Evolutionary conservation across 2,329 filamentous ascomycete species (phyloP).

Genomic region (Colletotrichum caudatum): DNA sequence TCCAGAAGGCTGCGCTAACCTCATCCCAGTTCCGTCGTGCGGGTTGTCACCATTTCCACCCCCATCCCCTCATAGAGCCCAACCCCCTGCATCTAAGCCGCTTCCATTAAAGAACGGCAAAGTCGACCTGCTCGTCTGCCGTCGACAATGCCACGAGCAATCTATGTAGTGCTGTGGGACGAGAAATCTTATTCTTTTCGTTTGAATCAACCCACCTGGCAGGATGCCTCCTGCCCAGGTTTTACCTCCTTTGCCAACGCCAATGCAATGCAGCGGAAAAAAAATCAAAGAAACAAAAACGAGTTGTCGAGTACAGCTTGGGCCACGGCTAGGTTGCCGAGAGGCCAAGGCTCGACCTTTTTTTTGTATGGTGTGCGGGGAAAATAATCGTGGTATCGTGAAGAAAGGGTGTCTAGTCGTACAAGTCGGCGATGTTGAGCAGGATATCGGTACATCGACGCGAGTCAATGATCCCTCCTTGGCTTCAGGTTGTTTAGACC

Average conservation of each 20-base stretch:
- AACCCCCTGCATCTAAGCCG: conserved; percentile 35
- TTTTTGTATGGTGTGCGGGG: conserved; percentile 37
- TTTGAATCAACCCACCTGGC: conserved; percentile 49
- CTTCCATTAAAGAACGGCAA: conserved; percentile 40
- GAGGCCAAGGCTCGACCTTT: conserved; percentile 27
- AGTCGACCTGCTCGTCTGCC: conserved; percentile 41
- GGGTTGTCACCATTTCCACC: too few relatives aligned
- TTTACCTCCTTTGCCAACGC: conserved; percentile 60
- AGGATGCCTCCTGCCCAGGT: conserved; percentile 39
- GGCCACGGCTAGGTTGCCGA: conserved; percentile 19
- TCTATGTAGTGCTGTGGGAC: conserved; percentile 56
- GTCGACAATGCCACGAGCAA: conserved; percentile 49
- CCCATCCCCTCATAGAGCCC: background rate
- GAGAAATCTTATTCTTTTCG: conserved; percentile 54
- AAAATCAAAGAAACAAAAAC: conserved; percentile 49
- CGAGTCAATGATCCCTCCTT: conserved; percentile 23
- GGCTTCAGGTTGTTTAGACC: conserved; percentile 54
- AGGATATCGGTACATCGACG: conserved; percentile 42
- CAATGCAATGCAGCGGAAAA: conserved; percentile 66
- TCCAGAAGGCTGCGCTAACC: background rate
- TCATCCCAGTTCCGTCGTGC: background rate
- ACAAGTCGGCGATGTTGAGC: conserved; percentile 48
- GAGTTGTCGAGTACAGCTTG: conserved; percentile 19
- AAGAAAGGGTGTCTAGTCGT: conserved; percentile 55
- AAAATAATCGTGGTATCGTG: conserved; percentile 63